phyloP scores from a whole-genome alignment of 2,329 filamentous ascomycete genomes.

The Apiospora arundinis region DNA sequence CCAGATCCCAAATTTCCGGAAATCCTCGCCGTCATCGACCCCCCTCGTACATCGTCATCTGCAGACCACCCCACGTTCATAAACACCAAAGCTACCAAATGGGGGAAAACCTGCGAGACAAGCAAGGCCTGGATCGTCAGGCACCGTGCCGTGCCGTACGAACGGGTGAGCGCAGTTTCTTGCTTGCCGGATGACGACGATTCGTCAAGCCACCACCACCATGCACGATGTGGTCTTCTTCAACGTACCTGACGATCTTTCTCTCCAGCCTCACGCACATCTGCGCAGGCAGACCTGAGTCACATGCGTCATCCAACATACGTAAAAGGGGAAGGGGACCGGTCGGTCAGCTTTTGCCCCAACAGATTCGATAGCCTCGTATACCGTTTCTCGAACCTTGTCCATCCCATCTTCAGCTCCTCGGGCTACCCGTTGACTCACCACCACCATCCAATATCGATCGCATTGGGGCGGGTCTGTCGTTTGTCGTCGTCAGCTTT shows the following conservation, averaged over 20 bases:
- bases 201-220: not conserved
- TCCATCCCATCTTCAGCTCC: not conserved
- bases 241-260: conserved; percentile 11
- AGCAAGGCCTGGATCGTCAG: not conserved
- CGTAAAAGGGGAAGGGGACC: not conserved
- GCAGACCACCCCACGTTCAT: not conserved
- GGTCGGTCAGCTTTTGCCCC: not conserved
- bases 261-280: not conserved
- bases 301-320: not conserved
- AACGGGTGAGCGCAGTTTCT: not conserved
- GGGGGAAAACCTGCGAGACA: not conserved
- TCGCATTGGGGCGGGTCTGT: not conserved
- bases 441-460: not conserved
- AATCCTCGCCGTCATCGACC: not conserved
- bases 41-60: not conserved
- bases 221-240: conserved; percentile 10
- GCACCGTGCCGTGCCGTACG: not conserved
- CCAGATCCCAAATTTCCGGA: not conserved
- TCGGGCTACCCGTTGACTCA: not conserved
- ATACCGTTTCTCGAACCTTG: not conserved
- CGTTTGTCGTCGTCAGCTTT: not conserved
- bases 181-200: not conserved
- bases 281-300: too few species aligned
- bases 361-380: conserved; percentile 14
- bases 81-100: not conserved